Evolutionary conservation across 2,329 filamentous ascomycete genomes (phyloP).

Genomic region (Dactylella cylindrospora): DNA sequence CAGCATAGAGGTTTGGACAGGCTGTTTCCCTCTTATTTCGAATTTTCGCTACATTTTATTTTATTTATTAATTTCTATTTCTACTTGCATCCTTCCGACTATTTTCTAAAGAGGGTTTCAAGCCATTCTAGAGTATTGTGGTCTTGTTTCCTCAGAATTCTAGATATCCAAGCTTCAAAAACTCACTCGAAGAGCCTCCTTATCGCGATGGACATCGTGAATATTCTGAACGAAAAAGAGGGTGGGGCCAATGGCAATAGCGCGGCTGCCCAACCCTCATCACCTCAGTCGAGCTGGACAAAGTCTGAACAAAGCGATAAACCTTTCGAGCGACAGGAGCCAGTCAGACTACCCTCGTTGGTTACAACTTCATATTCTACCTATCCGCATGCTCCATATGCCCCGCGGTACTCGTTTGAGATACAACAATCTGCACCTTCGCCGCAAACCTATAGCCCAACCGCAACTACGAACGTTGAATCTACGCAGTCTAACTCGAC

Average conservation of each 20-base stretch:
- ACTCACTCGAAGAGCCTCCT: too few species aligned
- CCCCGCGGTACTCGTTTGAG: slow-evolving; percentile 44
- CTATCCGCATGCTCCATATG: slow-evolving; percentile 33
- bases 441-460: slow-evolving; percentile 53
- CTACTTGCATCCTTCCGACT: too few species aligned
- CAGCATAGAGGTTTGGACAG: too few species aligned
- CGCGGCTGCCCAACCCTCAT: slow-evolving; percentile 51
- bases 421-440: slow-evolving; percentile 50
- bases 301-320: slow-evolving; percentile 53
- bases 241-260: slow-evolving; percentile 54
- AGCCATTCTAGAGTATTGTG: too few species aligned
- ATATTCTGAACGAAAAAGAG: slow-evolving; percentile 58
- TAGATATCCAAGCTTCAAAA: too few species aligned
- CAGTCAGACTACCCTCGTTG: slow-evolving; percentile 27
- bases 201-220: slow-evolving; percentile 58
- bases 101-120: too few species aligned
- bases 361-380: slow-evolving; percentile 23
- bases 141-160: too few species aligned
- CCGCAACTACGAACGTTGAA: slow-evolving; percentile 53
- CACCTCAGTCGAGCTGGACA: slow-evolving; percentile 54
- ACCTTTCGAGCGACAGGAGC: slow-evolving; percentile 17
- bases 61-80: too few species aligned
- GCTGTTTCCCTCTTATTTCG: too few species aligned
- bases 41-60: too few species aligned
- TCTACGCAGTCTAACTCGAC: slow-evolving; percentile 54